Evolutionary conservation across 2,329 filamentous ascomycete species (phyloP).

Genomic region (Colletotrichum sp.): DNA sequence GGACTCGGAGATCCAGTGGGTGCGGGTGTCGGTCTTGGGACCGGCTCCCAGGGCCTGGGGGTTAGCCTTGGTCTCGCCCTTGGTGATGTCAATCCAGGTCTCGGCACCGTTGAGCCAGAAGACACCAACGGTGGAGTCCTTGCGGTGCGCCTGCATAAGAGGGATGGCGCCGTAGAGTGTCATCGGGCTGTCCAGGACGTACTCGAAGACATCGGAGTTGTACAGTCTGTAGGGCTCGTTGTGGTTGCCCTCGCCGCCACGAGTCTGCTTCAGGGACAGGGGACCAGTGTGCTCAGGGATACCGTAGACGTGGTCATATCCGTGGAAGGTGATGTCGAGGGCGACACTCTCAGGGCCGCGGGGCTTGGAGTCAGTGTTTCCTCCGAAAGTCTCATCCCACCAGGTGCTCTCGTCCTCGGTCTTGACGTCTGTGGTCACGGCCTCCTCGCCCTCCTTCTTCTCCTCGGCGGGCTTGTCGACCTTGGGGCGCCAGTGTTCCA

Average conservation of each 20-base stretch:
- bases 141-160: slow-evolving; percentile 96
- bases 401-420: slow-evolving; percentile 84
- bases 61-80: slow-evolving; percentile 75
- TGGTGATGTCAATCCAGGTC: slow-evolving; percentile 96
- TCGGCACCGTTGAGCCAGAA: slow-evolving; percentile 98
- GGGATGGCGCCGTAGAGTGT: slow-evolving; percentile 97
- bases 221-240: slow-evolving; percentile 92
- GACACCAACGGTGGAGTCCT: slow-evolving; percentile 90
- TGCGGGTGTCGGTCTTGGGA: slow-evolving; percentile 78
- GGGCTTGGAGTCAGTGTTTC: slow-evolving; percentile 95
- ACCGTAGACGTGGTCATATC: slow-evolving; percentile 91
- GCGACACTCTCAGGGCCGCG: slow-evolving; percentile 90
- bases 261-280: slow-evolving; percentile 87
- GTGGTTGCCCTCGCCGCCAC: slow-evolving; percentile 85
- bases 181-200: slow-evolving; percentile 97
- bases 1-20: slow-evolving; percentile 96
- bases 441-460: slow-evolving; percentile 59
- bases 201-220: slow-evolving; percentile 98
- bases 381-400: slow-evolving; percentile 98
- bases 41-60: slow-evolving; percentile 76
- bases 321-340: slow-evolving; percentile 89
- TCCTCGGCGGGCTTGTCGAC: slow-evolving; percentile 63
- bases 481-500: slow-evolving; percentile 96
- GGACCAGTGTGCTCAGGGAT: slow-evolving; percentile 93
- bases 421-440: slow-evolving; percentile 41